Evolutionary conservation across 306 rosid genomes (phyloP).

Genomic region (Prunus fruticosa): DNA sequence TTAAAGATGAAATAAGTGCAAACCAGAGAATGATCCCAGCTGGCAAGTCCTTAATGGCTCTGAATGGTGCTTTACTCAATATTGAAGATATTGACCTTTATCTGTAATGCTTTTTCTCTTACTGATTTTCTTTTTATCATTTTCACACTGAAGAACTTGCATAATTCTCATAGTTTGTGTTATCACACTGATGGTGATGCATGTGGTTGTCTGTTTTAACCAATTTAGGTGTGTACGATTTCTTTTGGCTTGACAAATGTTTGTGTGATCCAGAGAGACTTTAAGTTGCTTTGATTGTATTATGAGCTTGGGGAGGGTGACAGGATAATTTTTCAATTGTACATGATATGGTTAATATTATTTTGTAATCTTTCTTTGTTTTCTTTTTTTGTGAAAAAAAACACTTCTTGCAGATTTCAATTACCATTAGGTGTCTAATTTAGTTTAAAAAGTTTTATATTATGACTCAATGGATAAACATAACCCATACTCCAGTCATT

Average conservation of each 20-base stretch:
- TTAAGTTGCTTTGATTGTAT: too few species aligned
- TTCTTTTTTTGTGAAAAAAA: too few species aligned
- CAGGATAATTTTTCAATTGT: not conserved
- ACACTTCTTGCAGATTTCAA: not conserved
- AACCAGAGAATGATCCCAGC: slow-evolving; percentile 99
- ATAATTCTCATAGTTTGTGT: not conserved
- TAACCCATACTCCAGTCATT: not conserved
- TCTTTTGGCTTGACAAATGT: not conserved
- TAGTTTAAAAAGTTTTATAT: not conserved
- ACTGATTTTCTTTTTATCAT: slow-evolving; percentile 32
- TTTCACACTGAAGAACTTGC: slow-evolving; percentile 16
- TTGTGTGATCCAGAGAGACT: not conserved
- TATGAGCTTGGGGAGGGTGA: not conserved
- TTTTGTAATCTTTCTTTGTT: not conserved
- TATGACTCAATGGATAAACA: not conserved
- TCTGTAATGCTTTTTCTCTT: slow-evolving; percentile 67
- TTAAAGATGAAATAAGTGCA: slow-evolving; percentile 84
- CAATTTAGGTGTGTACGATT: not conserved
- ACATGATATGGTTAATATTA: not conserved
- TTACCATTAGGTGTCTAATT: not conserved
- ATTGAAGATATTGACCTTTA: slow-evolving; percentile 93
- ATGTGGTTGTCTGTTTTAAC: slow-evolving; percentile 4
- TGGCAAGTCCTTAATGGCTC: slow-evolving; percentile 98
- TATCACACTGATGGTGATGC: slow-evolving; percentile 14
- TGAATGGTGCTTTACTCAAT: slow-evolving; percentile 96